phyloP scores from a whole-genome alignment of 1,284 basidiomycete genomes.

The Cryptococcus neoformans region DNA sequence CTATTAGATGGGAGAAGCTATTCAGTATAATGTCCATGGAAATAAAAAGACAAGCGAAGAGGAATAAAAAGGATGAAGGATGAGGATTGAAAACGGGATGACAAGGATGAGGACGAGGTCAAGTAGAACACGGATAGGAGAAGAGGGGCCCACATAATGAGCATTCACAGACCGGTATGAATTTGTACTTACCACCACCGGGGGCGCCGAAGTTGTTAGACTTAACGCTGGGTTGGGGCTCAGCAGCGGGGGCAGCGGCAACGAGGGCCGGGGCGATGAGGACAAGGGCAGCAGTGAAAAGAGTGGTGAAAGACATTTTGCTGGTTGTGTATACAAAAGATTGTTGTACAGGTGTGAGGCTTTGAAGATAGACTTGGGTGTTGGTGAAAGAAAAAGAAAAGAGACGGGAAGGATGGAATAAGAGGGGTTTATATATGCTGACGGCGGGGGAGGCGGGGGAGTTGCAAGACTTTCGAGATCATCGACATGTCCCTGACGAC shows the following conservation, averaged over 20 bases:
- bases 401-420: too few species aligned
- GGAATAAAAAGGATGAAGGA: not conserved
- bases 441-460: too few species aligned
- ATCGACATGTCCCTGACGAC: too few species aligned
- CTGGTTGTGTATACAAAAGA: too few species aligned
- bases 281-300: slow-evolving; percentile 6
- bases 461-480: too few species aligned
- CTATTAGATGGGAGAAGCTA: not conserved
- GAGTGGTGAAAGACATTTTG: slow-evolving; percentile 6
- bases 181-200: slow-evolving; percentile 9
- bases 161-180: not conserved
- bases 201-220: slow-evolving; percentile 1
- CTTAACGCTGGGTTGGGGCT: not conserved
- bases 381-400: too few species aligned
- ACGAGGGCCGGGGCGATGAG: slow-evolving; percentile 3
- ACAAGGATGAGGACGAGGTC: not conserved
- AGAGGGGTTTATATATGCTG: too few species aligned
- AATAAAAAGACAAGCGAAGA: not conserved
- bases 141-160: not conserved
- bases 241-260: slow-evolving; percentile 3
- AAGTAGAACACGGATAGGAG: not conserved
- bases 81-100: not conserved
- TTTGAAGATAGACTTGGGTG: too few species aligned
- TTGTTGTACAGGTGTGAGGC: too few species aligned
- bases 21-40: not conserved